Conservation (phyloP, 805 yeast genomes). For the Henningerozyma blattae region DNA sequence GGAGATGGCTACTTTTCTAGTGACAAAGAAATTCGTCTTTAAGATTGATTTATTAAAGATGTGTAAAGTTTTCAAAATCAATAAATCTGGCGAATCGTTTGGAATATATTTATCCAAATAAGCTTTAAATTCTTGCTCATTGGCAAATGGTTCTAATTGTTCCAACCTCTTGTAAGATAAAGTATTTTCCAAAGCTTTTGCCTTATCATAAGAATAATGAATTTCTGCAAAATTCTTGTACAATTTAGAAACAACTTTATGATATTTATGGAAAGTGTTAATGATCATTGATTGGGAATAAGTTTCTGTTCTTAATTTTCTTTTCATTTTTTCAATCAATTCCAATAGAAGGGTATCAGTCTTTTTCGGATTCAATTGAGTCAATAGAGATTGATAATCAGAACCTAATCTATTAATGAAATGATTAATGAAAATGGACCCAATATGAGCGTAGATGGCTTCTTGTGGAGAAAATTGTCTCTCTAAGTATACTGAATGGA, state of each 20-base stretch:
- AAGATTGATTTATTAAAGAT: conserved; percentile 76
- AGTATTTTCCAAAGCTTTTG: conserved; percentile 49
- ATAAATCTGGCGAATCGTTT: conserved; percentile 62
- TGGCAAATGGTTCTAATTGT: conserved; percentile 61
- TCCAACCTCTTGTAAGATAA: conserved; percentile 77
- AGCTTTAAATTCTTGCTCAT: conserved; percentile 62
- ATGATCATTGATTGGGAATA: conserved; percentile 76
- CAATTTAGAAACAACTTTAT: conserved; percentile 64
- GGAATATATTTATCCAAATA: conserved; percentile 58
- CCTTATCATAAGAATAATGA: conserved; percentile 56
- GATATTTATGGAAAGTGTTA: conserved; percentile 60
- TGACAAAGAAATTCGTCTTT: conserved; percentile 88
- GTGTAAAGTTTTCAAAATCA: conserved; percentile 72
- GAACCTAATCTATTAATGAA: conserved; percentile 90
- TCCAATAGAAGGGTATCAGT: conserved; percentile 55
- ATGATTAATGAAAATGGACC: conserved; percentile 84
- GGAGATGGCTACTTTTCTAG: conserved; percentile 89
- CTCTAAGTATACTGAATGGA: conserved; percentile 57
- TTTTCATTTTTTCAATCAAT: conserved; percentile 67
- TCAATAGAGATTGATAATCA: conserved; percentile 62
- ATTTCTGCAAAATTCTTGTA: conserved; percentile 86
- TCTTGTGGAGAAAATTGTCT: conserved; percentile 87
- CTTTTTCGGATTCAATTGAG: conserved; percentile 49
- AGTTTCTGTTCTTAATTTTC: conserved; percentile 85
- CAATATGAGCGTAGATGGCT: conserved; percentile 87